Evolutionary conservation across 1,284 basidiomycete genomes (phyloP).

Genomic region (Phlebopus sp.): DNA sequence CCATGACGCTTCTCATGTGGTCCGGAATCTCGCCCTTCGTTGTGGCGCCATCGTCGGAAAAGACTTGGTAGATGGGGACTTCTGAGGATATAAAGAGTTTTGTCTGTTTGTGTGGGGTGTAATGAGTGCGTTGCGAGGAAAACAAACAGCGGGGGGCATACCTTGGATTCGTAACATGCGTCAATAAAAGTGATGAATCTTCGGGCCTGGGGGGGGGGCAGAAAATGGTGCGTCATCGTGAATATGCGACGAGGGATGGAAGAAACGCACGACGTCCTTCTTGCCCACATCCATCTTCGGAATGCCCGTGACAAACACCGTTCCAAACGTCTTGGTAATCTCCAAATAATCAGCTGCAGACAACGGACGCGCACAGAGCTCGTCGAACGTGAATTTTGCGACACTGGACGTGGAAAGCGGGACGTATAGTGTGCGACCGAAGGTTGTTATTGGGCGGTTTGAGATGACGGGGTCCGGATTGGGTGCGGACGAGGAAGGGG

Average conservation of each 20-base stretch:
- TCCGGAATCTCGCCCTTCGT: slow-evolving; percentile 53
- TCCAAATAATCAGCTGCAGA: slow-evolving; percentile 97
- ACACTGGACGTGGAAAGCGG: slow-evolving; percentile 79
- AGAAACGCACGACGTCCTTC: slow-evolving; percentile 73
- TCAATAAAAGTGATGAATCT: slow-evolving; percentile 98
- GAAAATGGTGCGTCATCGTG: slow-evolving; percentile 1
- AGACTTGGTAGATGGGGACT: slow-evolving; percentile 85
- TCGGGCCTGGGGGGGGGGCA: slow-evolving; percentile 59
- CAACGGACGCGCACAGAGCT: slow-evolving; percentile 87
- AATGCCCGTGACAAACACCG: slow-evolving; percentile 86
- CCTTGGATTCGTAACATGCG: slow-evolving; percentile 91
- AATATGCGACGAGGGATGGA: background rate
- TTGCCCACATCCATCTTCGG: slow-evolving; percentile 85
- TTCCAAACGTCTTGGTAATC: slow-evolving; percentile 84
- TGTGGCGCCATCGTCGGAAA: slow-evolving; percentile 66
- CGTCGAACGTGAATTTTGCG: slow-evolving; percentile 85
- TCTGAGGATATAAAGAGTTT: slow-evolving; percentile 89
- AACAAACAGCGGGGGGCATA: slow-evolving; percentile 30
- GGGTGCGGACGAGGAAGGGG: slow-evolving; percentile 35
- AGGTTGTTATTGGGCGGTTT: slow-evolving; percentile 74
- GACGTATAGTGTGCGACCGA: slow-evolving; percentile 83
- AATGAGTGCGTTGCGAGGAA: background rate
- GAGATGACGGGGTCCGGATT: slow-evolving; percentile 52
- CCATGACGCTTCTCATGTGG: slow-evolving; percentile 87
- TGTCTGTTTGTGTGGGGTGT: slow-evolving; percentile 47